Base-by-base conservation (phyloP, 208 protist species). In the Angomonas ambiguus region DNA sequence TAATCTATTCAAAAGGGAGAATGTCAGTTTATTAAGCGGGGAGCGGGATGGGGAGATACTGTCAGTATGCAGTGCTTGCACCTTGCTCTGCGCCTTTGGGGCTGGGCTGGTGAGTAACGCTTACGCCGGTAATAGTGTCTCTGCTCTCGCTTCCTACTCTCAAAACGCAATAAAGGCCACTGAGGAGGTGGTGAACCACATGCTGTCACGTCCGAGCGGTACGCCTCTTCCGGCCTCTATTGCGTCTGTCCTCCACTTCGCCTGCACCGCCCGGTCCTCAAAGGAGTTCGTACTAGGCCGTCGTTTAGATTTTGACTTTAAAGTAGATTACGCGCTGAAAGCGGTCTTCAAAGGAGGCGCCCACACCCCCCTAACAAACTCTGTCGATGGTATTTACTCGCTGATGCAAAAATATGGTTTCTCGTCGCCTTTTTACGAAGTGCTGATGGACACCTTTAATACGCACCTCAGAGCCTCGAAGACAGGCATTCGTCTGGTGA, bases 361-460 rank as follows among this genome's bases (percentile, higher is more conserved):
- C 2, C 71, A 77, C 38, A 59, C 66, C 30, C 6, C 69, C 59
- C 79, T 62, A 55, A 69, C 31, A 24, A 67, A 55, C 32, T 88
- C 87, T 13, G 76, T 88, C 2, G 78, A 87, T 22, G 90, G 90
- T 0, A 63, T 96, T 8, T 79, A 93, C 62, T 71, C 61, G 6
- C 74, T 83, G 33, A 58, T 96, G 56, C 65, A 73, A 34, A 63
- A 28, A 20, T 20, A 51, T 22, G 35, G 68, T 1, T 35, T 85
- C 2, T 16, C 49, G 1, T 88, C 75, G 4, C 90, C 85, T 0
- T 92, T 96, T 58, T 92, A 85, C 57, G 87, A 93, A 53, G 77
- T 87, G 38, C 67, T 96, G n/a, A 87, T 96, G 80, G 87, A 96
- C 73, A 74, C 85, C 4, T 93, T 88, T 69, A 76, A 80, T 72